These are phyloP conservation scores for Ceraceosorus bombacis DNA, from an alignment of 1,284 basidiomycete genomes.

Conservation along the genomic window DNA sequence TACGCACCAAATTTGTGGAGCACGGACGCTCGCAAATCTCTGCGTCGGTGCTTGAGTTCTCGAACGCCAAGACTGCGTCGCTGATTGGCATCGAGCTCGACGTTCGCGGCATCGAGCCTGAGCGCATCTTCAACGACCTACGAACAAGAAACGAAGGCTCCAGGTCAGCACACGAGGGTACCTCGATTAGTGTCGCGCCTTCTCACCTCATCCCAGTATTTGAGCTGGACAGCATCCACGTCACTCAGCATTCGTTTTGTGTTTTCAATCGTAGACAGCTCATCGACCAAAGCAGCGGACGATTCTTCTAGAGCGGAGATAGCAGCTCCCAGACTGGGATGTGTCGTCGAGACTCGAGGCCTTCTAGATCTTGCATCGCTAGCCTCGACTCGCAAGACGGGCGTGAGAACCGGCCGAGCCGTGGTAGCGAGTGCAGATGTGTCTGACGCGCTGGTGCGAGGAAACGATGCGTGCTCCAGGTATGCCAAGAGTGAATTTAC, in stretches of 20 bases:
- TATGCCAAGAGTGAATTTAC: constrained; percentile 33
- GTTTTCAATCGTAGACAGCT: constrained; percentile 62
- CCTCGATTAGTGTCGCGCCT: too few relatives aligned
- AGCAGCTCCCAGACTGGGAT: constrained; percentile 69
- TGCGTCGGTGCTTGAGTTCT: constrained; percentile 56
- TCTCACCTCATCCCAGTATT: constrained; percentile 64
- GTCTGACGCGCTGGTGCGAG: constrained; percentile 14
- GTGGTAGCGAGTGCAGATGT: background rate
- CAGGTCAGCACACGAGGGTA: too few relatives aligned
- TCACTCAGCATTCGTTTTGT: constrained; percentile 64
- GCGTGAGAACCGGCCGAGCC: constrained; percentile 8
- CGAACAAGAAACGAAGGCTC: background rate
- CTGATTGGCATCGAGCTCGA: constrained; percentile 18
- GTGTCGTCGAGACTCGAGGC: constrained; percentile 26
- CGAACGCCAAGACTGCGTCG: constrained; percentile 55
- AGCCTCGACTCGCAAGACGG: background rate
- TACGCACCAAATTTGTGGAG: constrained; percentile 56
- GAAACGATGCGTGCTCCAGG: constrained; percentile 34
- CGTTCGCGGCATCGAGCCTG: constrained; percentile 14
- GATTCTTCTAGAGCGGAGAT: constrained; percentile 61
- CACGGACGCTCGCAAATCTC: constrained; percentile 53
- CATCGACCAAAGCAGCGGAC: constrained; percentile 58
- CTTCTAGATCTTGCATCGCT: constrained; percentile 4
- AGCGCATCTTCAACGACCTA: constrained; percentile 28
- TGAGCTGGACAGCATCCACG: constrained; percentile 62